Evolutionary conservation across 371 early-diverging fungal species (phyloP).

Genomic region (Capniomyces stellatus): DNA sequence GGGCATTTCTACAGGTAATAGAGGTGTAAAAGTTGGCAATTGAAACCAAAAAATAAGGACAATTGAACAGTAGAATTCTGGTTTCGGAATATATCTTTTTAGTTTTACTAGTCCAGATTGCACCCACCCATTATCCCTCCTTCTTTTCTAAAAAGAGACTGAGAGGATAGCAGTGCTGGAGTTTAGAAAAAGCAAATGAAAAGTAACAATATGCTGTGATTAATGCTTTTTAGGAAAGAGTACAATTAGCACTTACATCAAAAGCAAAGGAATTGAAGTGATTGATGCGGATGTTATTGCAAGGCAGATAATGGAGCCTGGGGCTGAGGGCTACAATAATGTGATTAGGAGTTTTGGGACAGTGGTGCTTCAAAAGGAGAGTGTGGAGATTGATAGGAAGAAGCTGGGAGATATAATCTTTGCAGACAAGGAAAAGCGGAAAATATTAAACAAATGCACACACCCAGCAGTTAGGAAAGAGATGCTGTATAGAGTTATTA

Average conservation of each 20-base stretch:
- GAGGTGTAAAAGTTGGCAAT: too few species aligned
- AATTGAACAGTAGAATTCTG: too few species aligned
- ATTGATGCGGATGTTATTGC: slow-evolving; percentile 88
- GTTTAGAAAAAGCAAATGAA: too few species aligned
- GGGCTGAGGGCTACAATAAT: slow-evolving; percentile 42
- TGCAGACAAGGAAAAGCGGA: slow-evolving; percentile 44
- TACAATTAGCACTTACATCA: slow-evolving; percentile 51
- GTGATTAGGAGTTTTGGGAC: slow-evolving; percentile 61
- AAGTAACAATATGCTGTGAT: too few species aligned
- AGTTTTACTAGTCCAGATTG: too few species aligned
- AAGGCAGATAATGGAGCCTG: slow-evolving; percentile 65
- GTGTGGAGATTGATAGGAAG: slow-evolving; percentile 40
- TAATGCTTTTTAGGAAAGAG: slow-evolving; percentile 79
- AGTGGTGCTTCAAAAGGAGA: slow-evolving; percentile 36
- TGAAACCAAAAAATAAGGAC: too few species aligned
- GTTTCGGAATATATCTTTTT: too few species aligned
- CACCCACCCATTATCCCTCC: too few species aligned
- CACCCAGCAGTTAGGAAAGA: slow-evolving; percentile 71
- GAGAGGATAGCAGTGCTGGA: too few species aligned
- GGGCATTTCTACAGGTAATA: too few species aligned
- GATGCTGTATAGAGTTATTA: slow-evolving; percentile 49
- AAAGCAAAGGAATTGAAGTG: slow-evolving; percentile 42
- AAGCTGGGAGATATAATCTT: slow-evolving; percentile 70
- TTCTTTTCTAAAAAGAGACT: too few species aligned
- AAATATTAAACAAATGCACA: slow-evolving; percentile 56